These are phyloP conservation scores for Ploettnerulaceae sp. DNA, from an alignment of 2,329 filamentous ascomycete species.

Conservation along the genomic window DNA sequence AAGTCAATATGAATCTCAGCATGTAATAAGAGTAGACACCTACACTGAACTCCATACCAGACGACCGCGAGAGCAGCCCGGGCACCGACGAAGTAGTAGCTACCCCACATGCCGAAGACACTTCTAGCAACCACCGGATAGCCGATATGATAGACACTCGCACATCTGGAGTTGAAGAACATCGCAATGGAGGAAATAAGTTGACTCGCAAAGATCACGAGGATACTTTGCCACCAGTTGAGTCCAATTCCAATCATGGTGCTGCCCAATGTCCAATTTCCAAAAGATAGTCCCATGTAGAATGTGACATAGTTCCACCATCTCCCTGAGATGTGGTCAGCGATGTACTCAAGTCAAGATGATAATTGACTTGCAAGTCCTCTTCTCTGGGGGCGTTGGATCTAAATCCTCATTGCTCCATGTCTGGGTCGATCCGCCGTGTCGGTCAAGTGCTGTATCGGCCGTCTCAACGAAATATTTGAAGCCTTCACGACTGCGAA, in stretches of 20 bases:
- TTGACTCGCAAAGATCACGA: constrained; percentile 42
- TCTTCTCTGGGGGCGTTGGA: too few relatives aligned
- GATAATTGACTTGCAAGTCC: too few relatives aligned
- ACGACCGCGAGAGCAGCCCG: constrained; percentile 43
- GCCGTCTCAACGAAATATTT: too few relatives aligned
- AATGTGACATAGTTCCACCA: constrained; percentile 40
- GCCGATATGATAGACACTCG: constrained; percentile 40
- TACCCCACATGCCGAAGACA: constrained; percentile 43
- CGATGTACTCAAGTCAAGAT: too few relatives aligned
- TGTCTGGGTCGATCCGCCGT: too few relatives aligned
- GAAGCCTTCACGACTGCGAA: too few relatives aligned
- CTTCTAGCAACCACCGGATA: constrained; percentile 36
- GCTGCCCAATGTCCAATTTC: constrained; percentile 39
- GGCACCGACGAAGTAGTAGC: constrained; percentile 38
- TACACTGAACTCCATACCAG: constrained; percentile 62
- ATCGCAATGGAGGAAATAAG: constrained; percentile 40
- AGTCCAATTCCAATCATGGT: constrained; percentile 40
- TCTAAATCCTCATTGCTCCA: too few relatives aligned
- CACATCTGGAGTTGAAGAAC: constrained; percentile 41
- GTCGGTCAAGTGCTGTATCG: too few relatives aligned
- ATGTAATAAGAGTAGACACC: constrained; percentile 35
- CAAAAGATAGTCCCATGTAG: constrained; percentile 39
- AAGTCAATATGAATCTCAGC: not conserved
- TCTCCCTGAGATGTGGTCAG: constrained; percentile 27
- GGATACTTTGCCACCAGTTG: constrained; percentile 42